Evolutionary conservation across 805 yeast genomes (phyloP).

Genomic region (Danielozyma ontarioensis): DNA sequence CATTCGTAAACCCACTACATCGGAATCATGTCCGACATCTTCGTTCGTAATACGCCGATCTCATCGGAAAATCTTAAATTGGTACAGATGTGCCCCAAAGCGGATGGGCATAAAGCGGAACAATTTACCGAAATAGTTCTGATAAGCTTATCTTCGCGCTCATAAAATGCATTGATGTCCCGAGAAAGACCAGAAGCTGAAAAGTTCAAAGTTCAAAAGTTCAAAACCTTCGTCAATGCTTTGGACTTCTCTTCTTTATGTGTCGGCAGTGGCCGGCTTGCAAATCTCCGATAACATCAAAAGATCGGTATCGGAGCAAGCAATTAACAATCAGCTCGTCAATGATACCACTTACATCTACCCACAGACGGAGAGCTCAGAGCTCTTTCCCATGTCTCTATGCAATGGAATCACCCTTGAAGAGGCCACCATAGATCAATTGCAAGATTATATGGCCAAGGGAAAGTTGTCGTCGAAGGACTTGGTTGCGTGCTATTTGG

Average conservation of each 20-base stretch:
- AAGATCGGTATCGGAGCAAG: conserved; percentile 1
- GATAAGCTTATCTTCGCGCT: no score
- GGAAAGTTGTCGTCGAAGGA: conserved; percentile 16
- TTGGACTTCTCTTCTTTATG: not conserved
- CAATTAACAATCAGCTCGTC: conserved; percentile 1
- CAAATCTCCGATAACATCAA: conserved; percentile 1
- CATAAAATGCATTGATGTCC: no score
- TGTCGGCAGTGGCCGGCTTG: not conserved
- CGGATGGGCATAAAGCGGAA: no score
- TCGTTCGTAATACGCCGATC: no score
- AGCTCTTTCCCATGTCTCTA: conserved; percentile 9
- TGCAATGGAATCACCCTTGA: conserved; percentile 19
- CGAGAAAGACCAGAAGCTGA: not conserved
- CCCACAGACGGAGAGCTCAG: conserved; percentile 3
- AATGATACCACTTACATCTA: conserved; percentile 4
- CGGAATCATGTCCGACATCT: no score
- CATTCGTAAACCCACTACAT: no score
- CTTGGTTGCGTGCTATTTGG: conserved; percentile 15
- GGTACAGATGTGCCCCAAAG: no score
- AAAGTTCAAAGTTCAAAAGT: not conserved
- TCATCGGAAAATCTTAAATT: no score
- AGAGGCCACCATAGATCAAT: conserved; percentile 23
- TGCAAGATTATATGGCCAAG: conserved; percentile 14
- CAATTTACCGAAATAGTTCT: no score
- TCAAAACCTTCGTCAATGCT: not conserved